These are phyloP conservation scores for Jaltomata sinuosa DNA, from an alignment of 257 asterid species.

Conservation along the genomic window DNA sequence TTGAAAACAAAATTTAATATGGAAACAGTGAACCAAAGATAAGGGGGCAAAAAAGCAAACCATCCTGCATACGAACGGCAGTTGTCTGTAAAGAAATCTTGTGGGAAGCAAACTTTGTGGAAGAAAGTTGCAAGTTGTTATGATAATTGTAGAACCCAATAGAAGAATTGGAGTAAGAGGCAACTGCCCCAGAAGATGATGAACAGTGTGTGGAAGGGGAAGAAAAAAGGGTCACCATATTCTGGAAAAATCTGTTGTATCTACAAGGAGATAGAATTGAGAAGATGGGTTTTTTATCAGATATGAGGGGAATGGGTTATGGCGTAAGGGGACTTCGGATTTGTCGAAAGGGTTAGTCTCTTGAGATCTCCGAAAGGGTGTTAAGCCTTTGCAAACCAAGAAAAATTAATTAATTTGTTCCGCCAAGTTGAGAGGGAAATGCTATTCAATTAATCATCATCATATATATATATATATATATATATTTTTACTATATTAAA, in stretches of 20 bases:
- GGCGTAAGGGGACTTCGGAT: slow-evolving; percentile 26
- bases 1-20: not conserved
- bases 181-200: slow-evolving; percentile 12
- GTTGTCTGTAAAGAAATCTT: slow-evolving; percentile 26
- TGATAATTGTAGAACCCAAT: slow-evolving; percentile 18
- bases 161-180: slow-evolving; percentile 31
- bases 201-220: slow-evolving; percentile 39
- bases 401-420: not conserved
- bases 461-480: too few relatives aligned
- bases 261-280: not conserved
- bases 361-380: slow-evolving; percentile 90
- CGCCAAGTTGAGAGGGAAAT: not conserved
- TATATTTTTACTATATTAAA: too few relatives aligned
- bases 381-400: not conserved
- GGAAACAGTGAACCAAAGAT: not conserved
- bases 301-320: not conserved
- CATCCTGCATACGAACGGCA: slow-evolving; percentile 68
- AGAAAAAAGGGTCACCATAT: slow-evolving; percentile 49
- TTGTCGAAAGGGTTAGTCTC: slow-evolving; percentile 52
- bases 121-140: slow-evolving; percentile 20
- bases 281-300: not conserved
- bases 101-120: slow-evolving; percentile 20
- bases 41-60: slow-evolving; percentile 21
- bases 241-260: not conserved
- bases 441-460: too few relatives aligned